Conservation (phyloP, 345 rosid genomes). For the Citrus medica region DNA sequence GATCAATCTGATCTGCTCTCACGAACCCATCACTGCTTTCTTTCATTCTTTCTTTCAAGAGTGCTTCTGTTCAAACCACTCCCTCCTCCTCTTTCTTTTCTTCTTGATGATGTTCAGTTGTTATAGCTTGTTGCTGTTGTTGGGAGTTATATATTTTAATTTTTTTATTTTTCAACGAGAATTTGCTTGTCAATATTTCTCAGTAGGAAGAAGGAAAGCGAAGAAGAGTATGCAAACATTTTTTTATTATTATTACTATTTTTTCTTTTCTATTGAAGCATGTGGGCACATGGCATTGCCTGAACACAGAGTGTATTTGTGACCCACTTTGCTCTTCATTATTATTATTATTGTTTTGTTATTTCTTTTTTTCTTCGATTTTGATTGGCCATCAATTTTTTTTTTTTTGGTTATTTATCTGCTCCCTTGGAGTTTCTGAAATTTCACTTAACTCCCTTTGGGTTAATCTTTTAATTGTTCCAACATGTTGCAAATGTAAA, state of each 20-base stretch:
- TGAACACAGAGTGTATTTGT: conserved; percentile 12
- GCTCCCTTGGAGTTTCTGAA: background rate
- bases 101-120: background rate
- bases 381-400: background rate
- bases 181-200: background rate
- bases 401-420: background rate
- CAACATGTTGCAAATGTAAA: background rate
- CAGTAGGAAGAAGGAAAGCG: background rate
- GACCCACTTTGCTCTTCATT: background rate
- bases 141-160: background rate
- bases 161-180: background rate
- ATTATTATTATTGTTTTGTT: background rate
- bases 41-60: conserved; percentile 36
- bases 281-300: conserved; percentile 61
- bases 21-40: conserved; percentile 78
- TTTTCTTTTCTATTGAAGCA: conserved; percentile 16
- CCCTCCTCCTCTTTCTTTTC: background rate
- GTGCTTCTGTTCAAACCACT: background rate
- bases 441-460: background rate
- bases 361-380: background rate
- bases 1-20: conserved; percentile 98
- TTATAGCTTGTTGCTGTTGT: conserved; percentile 1
- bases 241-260: background rate
- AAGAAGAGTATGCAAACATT: background rate
- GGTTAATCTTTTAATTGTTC: background rate